These are phyloP conservation scores for Phragmites australis DNA, from an alignment of 176 grass and related monocot species.

Conservation along the genomic window DNA sequence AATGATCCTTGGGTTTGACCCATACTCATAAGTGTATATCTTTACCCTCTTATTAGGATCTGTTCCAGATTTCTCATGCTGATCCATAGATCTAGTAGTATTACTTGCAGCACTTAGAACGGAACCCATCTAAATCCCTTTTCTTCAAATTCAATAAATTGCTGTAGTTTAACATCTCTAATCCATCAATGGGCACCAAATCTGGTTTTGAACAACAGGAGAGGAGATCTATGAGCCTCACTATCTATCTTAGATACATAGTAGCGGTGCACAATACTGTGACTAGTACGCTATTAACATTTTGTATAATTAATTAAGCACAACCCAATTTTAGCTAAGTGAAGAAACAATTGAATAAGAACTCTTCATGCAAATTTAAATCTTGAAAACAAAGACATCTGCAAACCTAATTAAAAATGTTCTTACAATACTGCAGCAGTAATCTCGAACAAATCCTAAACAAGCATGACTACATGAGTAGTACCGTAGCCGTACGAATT, in stretches of 20 bases:
- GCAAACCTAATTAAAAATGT: not conserved
- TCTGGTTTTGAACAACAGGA: not conserved
- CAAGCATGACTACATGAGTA: too few species aligned
- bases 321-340: not conserved
- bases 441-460: too few species aligned
- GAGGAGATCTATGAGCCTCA: not conserved
- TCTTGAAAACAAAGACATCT: not conserved
- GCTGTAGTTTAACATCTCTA: not conserved
- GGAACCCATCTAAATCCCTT: conserved; percentile 59
- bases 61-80: conserved; percentile 8
- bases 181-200: not conserved
- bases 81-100: conserved; percentile 25
- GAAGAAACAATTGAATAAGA: not conserved
- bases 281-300: not conserved
- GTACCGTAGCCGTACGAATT: too few species aligned
- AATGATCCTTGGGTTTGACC: conserved; percentile 55
- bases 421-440: too few species aligned
- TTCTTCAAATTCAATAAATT: not conserved
- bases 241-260: not conserved
- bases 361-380: not conserved
- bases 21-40: conserved; percentile 41
- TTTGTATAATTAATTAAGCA: not conserved
- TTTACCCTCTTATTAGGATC: conserved; percentile 63
- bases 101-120: conserved; percentile 48
- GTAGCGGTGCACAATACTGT: not conserved